Percentiles rank a stretch among this genome's conserved stretches.
phyloP scores from a whole-genome alignment of 139 green algal genomes.

The Monoraphidium neglectum region DNA sequence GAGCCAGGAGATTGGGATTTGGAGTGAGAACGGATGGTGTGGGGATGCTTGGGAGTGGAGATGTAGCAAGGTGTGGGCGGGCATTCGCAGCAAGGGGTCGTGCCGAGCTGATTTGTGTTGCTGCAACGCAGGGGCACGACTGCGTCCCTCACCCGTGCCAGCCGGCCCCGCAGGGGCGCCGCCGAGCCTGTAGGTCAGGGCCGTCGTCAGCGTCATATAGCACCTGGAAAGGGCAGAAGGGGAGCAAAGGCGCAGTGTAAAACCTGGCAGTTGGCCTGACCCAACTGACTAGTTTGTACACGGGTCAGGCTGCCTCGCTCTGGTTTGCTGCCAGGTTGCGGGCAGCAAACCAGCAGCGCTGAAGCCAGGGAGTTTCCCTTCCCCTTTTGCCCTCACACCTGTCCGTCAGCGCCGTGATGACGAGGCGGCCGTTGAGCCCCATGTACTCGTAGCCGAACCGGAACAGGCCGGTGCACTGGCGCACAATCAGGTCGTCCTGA shows the following conservation, averaged over 20 bases:
- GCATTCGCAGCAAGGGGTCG: no score
- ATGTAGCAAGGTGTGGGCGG: no score
- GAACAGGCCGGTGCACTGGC: constrained; percentile 73
- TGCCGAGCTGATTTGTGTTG: no score
- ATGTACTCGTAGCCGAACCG: constrained; percentile 95
- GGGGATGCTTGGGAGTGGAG: no score
- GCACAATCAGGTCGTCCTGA: constrained; percentile 81
- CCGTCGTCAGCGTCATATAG: constrained; percentile 95
- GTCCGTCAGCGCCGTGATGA: constrained; percentile 96
- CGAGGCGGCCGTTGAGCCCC: constrained; percentile 93
- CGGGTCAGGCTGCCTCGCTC: no score
- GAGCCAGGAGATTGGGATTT: no score
- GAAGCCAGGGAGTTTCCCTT: constrained; percentile 13
- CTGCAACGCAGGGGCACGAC: no score
- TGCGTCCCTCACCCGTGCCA: constrained; percentile 57
- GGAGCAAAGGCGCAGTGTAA: no score
- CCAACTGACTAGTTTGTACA: no score
- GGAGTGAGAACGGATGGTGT: no score
- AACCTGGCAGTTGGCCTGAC: no score
- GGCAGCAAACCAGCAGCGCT: constrained; percentile 12
- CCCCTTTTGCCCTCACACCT: constrained; percentile 24
- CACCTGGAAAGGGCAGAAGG: constrained; percentile 42
- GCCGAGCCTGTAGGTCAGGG: constrained; percentile 93
- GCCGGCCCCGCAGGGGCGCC: constrained; percentile 94
- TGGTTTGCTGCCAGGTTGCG: no score